Percentiles rank a stretch among this genome's conserved stretches.
phyloP scores from a whole-genome alignment of 768 basidiomycete species.

The Lactarius evosmus region DNA sequence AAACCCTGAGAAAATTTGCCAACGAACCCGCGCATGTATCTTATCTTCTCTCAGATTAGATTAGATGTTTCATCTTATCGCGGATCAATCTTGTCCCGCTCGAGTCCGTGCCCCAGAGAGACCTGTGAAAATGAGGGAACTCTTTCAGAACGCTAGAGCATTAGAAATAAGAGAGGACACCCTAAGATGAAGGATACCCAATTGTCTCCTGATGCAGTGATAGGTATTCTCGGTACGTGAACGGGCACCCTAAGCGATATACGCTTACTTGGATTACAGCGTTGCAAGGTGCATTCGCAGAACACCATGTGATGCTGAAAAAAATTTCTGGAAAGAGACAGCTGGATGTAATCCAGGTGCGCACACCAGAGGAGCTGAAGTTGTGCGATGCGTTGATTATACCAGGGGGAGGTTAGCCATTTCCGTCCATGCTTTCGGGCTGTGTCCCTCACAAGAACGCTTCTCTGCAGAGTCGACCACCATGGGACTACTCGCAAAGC shows the following conservation, averaged over 20 bases:
- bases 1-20: no score
- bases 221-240: conserved; percentile 27
- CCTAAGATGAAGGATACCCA: conserved; percentile 21
- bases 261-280: conserved; percentile 45
- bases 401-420: conserved; percentile 73
- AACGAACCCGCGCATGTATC: no score
- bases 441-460: background rate
- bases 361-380: conserved; percentile 68
- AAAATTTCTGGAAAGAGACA: conserved; percentile 47
- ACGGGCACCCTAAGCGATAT: background rate
- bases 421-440: background rate
- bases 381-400: conserved; percentile 84
- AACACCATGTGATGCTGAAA: conserved; percentile 74
- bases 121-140: background rate
- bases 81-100: background rate
- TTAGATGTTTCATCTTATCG: background rate
- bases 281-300: conserved; percentile 88
- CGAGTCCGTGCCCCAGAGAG: background rate
- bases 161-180: conserved; percentile 13
- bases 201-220: conserved; percentile 14
- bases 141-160: conserved; percentile 3
- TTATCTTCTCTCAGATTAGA: background rate
- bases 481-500: conserved; percentile 72
- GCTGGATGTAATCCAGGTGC: conserved; percentile 57
- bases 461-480: conserved; percentile 78